Evolutionary conservation across 371 early-diverging fungal genomes (phyloP), one percentile per base, ranked within the genome.

Genomic region (Mortierella sp.): DNA sequence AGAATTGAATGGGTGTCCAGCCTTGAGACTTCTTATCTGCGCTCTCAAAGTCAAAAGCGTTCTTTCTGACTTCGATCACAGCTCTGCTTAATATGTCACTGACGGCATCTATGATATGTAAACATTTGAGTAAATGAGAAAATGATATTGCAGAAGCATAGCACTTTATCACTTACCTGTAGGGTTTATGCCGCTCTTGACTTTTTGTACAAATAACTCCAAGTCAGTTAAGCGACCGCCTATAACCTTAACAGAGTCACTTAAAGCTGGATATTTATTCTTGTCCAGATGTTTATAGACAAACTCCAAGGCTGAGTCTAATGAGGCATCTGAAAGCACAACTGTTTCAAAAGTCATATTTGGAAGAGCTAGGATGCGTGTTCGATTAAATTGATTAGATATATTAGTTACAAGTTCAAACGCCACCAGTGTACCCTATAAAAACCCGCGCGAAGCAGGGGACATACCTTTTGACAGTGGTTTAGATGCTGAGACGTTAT

Each of bases 151-250:
- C 19, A 49, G 32, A 66, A 7, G 66, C 22, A 26, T 49, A 55
- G 31, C 29, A 15, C 73, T 19, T n/a, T 8, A 35, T 49, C 43
- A 53, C 68, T 69, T 85, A 92, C 93, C 88, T 45, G 83, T 63
- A 0, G 92, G 86, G 15, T 76, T 79, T 86, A 90, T 87, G 40
- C 95, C 92, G 28, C 93, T 88, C 64, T 92, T 88, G 70, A 97
- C 90, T 76, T 96, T 96, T 68, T 94, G 93, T 34, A 95, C 90
- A 75, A 96, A 86, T 7, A 93, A 79, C 75, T 96, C 93, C 40
- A 98, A 81, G 83, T 98, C 97, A 26, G 93, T 93, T 51, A 95
- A 81, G 3, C 97, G 89, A n/a, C 97, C 98, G 31, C 98, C 98
- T 3, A 98, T 83, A 0, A 88, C 89, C 29, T 83, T 74, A 12